These are phyloP conservation scores for Cornus florida DNA, from an alignment of 148 eudicot genomes.

Conservation along the genomic window DNA sequence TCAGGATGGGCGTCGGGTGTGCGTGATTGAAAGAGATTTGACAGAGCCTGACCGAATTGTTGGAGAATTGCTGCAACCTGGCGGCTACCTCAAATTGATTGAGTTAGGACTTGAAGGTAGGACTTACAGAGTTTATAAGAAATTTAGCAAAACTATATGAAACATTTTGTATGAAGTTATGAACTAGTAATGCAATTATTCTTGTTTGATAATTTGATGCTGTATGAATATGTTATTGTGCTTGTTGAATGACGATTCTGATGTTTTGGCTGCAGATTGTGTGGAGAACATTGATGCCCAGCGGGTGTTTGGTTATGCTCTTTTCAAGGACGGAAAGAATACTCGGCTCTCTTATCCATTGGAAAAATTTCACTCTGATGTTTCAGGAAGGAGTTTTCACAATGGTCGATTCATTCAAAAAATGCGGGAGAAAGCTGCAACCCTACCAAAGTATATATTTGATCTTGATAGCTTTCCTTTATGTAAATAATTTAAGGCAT, in stretches of 20 bases:
- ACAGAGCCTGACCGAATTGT: slow-evolving; percentile 69
- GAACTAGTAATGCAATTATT: not conserved
- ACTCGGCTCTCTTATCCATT: slow-evolving; percentile 27
- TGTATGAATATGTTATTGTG: not conserved
- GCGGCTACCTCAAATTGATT: slow-evolving; percentile 62
- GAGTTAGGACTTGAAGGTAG: slow-evolving; percentile 71
- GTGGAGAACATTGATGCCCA: slow-evolving; percentile 32
- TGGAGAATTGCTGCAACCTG: slow-evolving; percentile 72
- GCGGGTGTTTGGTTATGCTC: slow-evolving; percentile 31
- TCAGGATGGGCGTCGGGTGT: slow-evolving; percentile 70
- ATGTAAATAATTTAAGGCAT: not conserved
- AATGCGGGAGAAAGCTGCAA: slow-evolving; percentile 29
- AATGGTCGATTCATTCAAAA: slow-evolving; percentile 31
- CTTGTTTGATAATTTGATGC: not conserved
- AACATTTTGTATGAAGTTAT: not conserved
- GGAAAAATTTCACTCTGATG: slow-evolving; percentile 26
- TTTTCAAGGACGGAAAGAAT: slow-evolving; percentile 31
- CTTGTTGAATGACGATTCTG: not conserved
- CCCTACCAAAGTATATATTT: slow-evolving; percentile 19
- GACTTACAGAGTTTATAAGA: not conserved
- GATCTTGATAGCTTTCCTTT: not conserved
- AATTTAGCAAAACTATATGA: not conserved
- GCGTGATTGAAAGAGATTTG: slow-evolving; percentile 67
- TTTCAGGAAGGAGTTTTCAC: slow-evolving; percentile 32
- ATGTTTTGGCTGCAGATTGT: slow-evolving; percentile 34